Evolutionary conservation across 345 rosid genomes (phyloP).

Genomic region (Atalantia buxifolia): DNA sequence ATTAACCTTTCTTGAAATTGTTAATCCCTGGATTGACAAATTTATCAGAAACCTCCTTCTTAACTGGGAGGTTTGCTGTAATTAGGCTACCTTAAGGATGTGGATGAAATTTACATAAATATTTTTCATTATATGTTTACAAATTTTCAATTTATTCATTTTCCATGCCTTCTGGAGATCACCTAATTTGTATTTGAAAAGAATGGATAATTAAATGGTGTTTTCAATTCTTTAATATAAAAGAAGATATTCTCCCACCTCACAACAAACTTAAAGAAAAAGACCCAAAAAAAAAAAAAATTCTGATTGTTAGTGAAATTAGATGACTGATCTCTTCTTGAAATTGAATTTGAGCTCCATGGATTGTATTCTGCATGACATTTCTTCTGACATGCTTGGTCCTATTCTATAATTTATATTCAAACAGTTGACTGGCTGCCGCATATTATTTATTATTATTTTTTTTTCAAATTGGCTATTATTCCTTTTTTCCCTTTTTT

Average conservation of each 20-base stretch:
- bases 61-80: not conserved
- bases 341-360: not conserved
- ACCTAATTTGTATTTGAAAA: not conserved
- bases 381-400: not conserved
- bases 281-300: no score
- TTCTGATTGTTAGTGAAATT: not conserved
- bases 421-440: not conserved
- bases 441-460: no score
- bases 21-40: not conserved
- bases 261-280: no score
- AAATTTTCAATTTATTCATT: no score
- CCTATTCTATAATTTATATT: not conserved
- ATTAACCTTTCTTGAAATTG: not conserved
- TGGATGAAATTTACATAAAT: not conserved
- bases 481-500: no score
- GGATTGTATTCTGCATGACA: no score
- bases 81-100: not conserved
- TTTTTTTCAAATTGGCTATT: no score
- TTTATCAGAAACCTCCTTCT: not conserved
- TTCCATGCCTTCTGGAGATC: not conserved
- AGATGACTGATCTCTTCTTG: not conserved
- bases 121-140: not conserved
- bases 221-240: no score
- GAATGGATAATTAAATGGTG: not conserved
- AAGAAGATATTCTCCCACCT: not conserved